Conservation (phyloP, 352 stramenopile species). For the Phytophthora niederhauseri region DNA sequence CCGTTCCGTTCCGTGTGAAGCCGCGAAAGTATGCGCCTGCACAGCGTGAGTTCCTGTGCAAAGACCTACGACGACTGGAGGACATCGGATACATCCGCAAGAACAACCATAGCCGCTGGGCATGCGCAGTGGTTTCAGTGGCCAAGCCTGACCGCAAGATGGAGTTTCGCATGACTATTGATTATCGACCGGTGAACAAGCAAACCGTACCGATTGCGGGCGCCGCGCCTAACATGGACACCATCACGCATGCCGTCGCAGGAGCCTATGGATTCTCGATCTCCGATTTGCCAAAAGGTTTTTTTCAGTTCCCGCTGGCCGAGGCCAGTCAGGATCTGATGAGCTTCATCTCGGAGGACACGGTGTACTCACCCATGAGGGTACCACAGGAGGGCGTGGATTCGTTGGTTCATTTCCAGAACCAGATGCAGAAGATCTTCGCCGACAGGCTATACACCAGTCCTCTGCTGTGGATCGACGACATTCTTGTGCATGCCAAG, state of each 20-base stretch:
- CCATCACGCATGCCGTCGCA: neutral
- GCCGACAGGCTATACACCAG: neutral
- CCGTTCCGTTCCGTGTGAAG: neutral
- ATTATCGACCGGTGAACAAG: neutral
- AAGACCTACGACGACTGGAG: slow-evolving; percentile 3
- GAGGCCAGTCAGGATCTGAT: slow-evolving; percentile 4
- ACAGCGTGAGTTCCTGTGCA: slow-evolving; percentile 1
- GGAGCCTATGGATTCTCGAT: neutral
- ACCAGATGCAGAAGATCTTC: neutral
- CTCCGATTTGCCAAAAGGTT: slow-evolving; percentile 1
- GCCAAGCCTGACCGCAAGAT: neutral
- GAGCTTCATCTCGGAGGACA: slow-evolving; percentile 11
- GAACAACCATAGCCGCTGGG: slow-evolving; percentile 12
- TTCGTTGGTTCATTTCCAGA: neutral
- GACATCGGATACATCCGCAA: slow-evolving; percentile 7
- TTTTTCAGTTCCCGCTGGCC: slow-evolving; percentile 3
- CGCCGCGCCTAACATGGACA: slow-evolving; percentile 1
- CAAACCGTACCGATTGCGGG: neutral
- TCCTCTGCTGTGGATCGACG: neutral
- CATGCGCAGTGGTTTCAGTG: slow-evolving; percentile 4
- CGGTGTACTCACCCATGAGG: slow-evolving; percentile 4
- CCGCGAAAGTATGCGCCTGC: slow-evolving; percentile 7
- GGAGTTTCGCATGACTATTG: slow-evolving; percentile 11
- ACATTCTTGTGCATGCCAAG: neutral
- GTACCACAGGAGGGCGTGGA: too few relatives aligned